phyloP scores from a whole-genome alignment of 2,329 filamentous ascomycete genomes.

The Dendrostoma leiphaemia region DNA sequence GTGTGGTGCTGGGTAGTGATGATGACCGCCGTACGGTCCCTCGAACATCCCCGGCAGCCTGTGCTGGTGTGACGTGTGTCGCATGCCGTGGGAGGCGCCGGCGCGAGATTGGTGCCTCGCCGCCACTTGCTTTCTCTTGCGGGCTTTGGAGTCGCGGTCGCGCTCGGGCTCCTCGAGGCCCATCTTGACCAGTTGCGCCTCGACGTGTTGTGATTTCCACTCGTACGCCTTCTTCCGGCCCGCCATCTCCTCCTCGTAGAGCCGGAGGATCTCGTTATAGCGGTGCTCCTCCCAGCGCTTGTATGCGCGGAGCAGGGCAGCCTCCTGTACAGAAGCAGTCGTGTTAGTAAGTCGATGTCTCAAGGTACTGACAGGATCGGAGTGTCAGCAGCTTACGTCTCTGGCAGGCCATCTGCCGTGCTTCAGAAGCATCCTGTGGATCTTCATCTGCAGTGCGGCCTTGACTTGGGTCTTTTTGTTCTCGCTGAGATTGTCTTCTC shows the following conservation, averaged over 20 bases:
- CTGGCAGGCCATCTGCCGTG: constrained; percentile 45
- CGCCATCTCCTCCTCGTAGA: constrained; percentile 44
- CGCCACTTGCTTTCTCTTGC: constrained; percentile 35
- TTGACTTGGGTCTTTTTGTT: constrained; percentile 49
- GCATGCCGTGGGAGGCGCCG: not conserved
- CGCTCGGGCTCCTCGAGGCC: constrained; percentile 45
- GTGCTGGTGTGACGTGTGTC: constrained; percentile 3
- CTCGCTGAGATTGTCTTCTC: constrained; percentile 55
- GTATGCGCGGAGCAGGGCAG: constrained; percentile 17
- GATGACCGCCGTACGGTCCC: not conserved
- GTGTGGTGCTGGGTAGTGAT: not conserved
- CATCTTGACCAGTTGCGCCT: constrained; percentile 47
- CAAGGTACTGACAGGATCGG: too few relatives aligned
- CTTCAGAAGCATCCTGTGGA: constrained; percentile 48
- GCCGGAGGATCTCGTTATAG: constrained; percentile 30
- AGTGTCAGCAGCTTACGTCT: constrained; percentile 43
- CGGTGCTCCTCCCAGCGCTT: constrained; percentile 13
- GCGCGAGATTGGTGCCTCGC: constrained; percentile 9
- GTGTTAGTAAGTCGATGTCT: too few relatives aligned
- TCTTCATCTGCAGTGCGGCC: constrained; percentile 56
- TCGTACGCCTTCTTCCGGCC: constrained; percentile 44
- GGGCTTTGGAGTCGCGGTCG: constrained; percentile 37
- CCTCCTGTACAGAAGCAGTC: constrained; percentile 1
- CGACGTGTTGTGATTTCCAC: constrained; percentile 49
- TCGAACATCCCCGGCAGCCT: constrained; percentile 11